phyloP scores from a whole-genome alignment of 805 yeast species.

The Danielia oregonensis region DNA sequence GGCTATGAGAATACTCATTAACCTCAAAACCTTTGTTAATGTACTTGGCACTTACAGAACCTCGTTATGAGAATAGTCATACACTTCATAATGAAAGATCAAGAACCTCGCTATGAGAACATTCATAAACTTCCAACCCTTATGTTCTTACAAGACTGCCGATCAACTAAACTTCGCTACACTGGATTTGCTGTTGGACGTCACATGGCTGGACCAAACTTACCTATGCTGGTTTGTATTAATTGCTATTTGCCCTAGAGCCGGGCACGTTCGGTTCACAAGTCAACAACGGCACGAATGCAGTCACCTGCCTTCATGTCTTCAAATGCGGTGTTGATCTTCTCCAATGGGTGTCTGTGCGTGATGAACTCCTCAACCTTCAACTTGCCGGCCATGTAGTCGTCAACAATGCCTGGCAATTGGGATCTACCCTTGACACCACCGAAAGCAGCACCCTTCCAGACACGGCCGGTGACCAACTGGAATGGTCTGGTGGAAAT shows the following conservation, averaged over 20 bases:
- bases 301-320: conserved; percentile 94
- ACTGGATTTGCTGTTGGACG: no score
- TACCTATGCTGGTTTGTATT: no score
- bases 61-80: no score
- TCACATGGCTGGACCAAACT: no score
- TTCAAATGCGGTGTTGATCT: conserved; percentile 86
- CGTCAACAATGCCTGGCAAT: conserved; percentile 85
- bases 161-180: no score
- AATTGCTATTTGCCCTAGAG: neutral
- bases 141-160: no score
- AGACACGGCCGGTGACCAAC: conserved; percentile 96
- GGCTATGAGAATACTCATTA: no score
- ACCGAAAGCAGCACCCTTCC: conserved; percentile 99
- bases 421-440: conserved; percentile 98
- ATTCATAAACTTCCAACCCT: no score
- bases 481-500: conserved; percentile 98
- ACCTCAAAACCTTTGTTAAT: no score
- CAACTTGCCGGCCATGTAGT: conserved; percentile 73
- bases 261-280: conserved; percentile 20
- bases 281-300: conserved; percentile 82
- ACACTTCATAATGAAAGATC: no score
- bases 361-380: conserved; percentile 95
- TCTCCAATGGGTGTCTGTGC: conserved; percentile 72
- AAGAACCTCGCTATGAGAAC: no score
- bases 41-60: no score